Percentiles rank a stretch among this genome's conserved stretches.
Evolutionary conservation across 164 flowering plant genomes (phyloP).

Genomic region (Piper longum): DNA sequence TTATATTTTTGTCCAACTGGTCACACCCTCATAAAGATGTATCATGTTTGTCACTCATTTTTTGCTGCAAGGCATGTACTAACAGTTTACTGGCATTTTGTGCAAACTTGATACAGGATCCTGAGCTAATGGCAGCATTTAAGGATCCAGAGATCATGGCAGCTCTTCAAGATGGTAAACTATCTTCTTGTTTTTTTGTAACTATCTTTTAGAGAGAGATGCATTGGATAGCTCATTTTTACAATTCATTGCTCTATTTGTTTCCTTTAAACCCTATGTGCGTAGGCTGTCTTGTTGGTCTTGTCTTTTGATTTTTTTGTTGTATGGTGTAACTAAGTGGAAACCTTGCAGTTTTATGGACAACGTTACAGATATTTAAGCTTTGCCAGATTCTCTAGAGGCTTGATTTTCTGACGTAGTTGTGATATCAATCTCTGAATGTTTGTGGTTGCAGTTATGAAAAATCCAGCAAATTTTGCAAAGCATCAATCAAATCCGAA

Average conservation of each 20-base stretch:
- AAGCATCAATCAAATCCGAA: constrained; percentile 91
- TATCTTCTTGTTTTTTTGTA: not conserved
- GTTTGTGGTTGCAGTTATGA: constrained; percentile 59
- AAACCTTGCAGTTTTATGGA: not conserved
- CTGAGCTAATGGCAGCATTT: constrained; percentile 91
- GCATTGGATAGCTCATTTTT: not conserved
- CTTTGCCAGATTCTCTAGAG: too few species aligned
- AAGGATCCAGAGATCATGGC: constrained; percentile 94
- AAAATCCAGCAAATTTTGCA: constrained; percentile 90
- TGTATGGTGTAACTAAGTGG: not conserved
- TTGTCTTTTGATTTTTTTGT: not conserved
- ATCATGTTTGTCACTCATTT: not conserved
- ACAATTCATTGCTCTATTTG: not conserved
- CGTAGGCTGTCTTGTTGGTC: not conserved
- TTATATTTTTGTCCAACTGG: too few species aligned
- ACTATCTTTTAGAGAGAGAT: not conserved
- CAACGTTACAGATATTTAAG: too few species aligned
- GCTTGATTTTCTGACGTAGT: too few species aligned
- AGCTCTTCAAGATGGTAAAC: constrained; percentile 89
- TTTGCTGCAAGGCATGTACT: not conserved
- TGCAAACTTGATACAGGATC: constrained; percentile 42
- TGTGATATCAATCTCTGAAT: too few species aligned
- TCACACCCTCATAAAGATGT: too few species aligned
- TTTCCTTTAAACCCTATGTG: not conserved
- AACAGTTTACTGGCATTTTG: not conserved